Conservation (phyloP, 345 rosid species). For the Xanthoceras sorbifolium region DNA sequence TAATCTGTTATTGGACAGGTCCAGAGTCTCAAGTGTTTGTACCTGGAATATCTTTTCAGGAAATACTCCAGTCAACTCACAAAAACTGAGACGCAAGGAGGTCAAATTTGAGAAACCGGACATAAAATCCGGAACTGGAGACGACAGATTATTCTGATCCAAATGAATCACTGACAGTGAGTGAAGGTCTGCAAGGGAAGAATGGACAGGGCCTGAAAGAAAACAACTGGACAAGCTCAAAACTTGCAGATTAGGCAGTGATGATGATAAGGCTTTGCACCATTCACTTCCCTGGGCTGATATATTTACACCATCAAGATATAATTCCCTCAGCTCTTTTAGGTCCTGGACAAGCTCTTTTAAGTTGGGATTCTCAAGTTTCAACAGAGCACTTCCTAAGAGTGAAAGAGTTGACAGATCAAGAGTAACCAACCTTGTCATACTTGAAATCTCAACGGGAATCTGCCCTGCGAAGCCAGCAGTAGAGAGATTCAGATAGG, state of each 20-base stretch:
- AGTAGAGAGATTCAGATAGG: constrained; percentile 29
- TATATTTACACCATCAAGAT: constrained; percentile 40
- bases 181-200: constrained; percentile 16
- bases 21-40: constrained; percentile 30
- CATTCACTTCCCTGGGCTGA: constrained; percentile 31
- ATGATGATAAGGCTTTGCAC: constrained; percentile 33
- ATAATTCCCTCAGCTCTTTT: constrained; percentile 15
- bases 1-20: constrained; percentile 12
- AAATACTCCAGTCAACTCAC: constrained; percentile 30
- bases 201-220: constrained; percentile 31
- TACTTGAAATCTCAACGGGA: constrained; percentile 21
- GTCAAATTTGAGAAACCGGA: constrained; percentile 20
- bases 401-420: constrained; percentile 21
- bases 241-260: constrained; percentile 24
- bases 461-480: constrained; percentile 45
- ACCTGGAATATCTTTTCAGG: constrained; percentile 32
- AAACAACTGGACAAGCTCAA: constrained; percentile 32
- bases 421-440: constrained; percentile 34
- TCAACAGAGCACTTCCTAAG: background rate
- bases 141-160: constrained; percentile 14
- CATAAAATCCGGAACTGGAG: constrained; percentile 34
- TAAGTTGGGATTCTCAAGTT: constrained; percentile 31
- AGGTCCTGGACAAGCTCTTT: constrained; percentile 29
- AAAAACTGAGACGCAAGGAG: constrained; percentile 11
- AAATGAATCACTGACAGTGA: constrained; percentile 28